phyloP scores from a whole-genome alignment of 345 rosid species.

The Sisymbrium irio region DNA sequence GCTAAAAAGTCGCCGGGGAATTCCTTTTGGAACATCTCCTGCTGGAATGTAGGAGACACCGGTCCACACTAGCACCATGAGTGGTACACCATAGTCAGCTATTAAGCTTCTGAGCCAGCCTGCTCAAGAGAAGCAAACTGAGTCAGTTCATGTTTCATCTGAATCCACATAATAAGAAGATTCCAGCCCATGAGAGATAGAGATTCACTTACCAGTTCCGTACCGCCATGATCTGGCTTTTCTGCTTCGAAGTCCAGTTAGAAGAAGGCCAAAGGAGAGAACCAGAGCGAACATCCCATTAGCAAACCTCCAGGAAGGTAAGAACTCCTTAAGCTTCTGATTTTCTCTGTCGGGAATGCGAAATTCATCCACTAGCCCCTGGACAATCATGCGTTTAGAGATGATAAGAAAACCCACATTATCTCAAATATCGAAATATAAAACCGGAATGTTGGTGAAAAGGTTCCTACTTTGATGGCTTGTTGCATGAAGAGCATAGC shows the following conservation, averaged over 20 bases:
- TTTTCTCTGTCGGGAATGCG: constrained; percentile 68
- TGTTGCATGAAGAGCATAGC: constrained; percentile 99
- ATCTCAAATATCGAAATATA: not conserved
- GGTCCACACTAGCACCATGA: constrained; percentile 95
- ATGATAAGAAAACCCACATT: not conserved
- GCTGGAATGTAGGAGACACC: constrained; percentile 80
- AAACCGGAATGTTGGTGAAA: not conserved
- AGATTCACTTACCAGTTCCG: constrained; percentile 66
- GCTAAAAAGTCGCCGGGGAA: constrained; percentile 88
- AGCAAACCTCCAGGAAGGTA: constrained; percentile 85
- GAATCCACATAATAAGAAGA: constrained; percentile 23
- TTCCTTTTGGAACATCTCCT: constrained; percentile 73
- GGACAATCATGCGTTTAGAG: constrained; percentile 6
- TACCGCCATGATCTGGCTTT: constrained; percentile 96
- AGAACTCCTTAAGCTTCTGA: constrained; percentile 45
- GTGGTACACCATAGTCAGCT: constrained; percentile 96
- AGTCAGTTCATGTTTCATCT: constrained; percentile 13
- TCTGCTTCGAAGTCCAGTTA: constrained; percentile 76
- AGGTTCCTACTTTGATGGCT: constrained; percentile 70
- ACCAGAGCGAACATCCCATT: constrained; percentile 97
- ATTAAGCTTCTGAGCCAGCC: constrained; percentile 86
- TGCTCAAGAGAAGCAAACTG: constrained; percentile 29
- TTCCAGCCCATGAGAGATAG: constrained; percentile 15
- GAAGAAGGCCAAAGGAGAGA: constrained; percentile 84
- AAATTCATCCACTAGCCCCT: constrained; percentile 93